Conservation (phyloP, 768 basidiomycete genomes). For the Saitozyma podzolica region DNA sequence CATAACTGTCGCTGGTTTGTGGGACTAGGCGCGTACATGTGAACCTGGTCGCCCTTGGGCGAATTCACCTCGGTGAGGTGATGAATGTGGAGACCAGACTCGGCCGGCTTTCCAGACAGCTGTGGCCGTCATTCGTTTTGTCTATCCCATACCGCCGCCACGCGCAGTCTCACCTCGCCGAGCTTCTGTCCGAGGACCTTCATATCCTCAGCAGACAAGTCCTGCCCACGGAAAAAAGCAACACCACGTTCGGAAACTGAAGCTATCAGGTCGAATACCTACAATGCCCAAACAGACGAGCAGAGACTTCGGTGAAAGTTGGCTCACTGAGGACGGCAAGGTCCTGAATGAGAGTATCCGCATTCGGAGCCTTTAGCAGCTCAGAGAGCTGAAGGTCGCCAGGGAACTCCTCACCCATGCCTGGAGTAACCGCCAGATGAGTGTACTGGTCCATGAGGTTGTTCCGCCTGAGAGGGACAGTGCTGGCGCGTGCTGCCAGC, state of each 20-base stretch:
- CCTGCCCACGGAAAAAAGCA: slow-evolving; percentile 53
- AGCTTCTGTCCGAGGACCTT: slow-evolving; percentile 36
- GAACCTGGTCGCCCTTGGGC: slow-evolving; percentile 27
- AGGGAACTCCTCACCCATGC: slow-evolving; percentile 62
- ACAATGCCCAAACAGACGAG: background rate
- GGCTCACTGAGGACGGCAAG: slow-evolving; percentile 57
- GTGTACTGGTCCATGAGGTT: no score
- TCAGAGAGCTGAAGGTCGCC: slow-evolving; percentile 57
- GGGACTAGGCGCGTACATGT: slow-evolving; percentile 58
- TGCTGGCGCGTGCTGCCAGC: no score
- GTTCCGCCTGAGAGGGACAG: no score
- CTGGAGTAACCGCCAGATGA: slow-evolving; percentile 56
- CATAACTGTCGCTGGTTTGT: slow-evolving; percentile 62
- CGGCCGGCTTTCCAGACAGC: slow-evolving; percentile 45
- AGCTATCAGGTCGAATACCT: no score
- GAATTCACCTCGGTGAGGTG: slow-evolving; percentile 55
- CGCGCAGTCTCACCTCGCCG: slow-evolving; percentile 21
- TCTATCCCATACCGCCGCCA: slow-evolving; percentile 16
- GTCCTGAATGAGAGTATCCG: slow-evolving; percentile 61
- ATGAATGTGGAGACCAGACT: slow-evolving; percentile 60
- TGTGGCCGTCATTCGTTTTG: slow-evolving; percentile 48
- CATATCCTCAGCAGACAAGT: slow-evolving; percentile 43
- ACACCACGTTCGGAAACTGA: slow-evolving; percentile 52
- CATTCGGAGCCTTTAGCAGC: slow-evolving; percentile 57
- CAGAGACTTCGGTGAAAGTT: background rate